Evolutionary conservation across 1,284 basidiomycete species (phyloP), one percentile per base, ranked within the genome.

Genomic region (Malassezia caprae): DNA sequence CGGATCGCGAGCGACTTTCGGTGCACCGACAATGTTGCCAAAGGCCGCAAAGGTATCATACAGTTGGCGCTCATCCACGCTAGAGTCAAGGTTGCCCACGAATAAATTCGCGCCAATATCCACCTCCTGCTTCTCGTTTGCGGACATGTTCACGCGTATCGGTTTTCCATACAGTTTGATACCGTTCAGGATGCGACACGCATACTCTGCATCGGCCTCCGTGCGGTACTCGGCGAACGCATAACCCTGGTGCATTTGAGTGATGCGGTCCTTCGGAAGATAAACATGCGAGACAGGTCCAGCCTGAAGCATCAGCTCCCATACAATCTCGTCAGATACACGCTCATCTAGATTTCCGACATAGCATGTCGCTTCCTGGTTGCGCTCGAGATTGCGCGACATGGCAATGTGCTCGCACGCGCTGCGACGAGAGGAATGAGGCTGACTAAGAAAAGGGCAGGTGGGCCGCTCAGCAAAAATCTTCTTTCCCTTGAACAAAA

Each of bases 141-240:
- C 73, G 62, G 87, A 88, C 84, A 94, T 96, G 81, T 96, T 96
- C 65, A 98, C 91, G 64, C 93, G 82, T 59, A 98, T 94, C 30
- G 93, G 93, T 75, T 96, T 96, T 39, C 94, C 93, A 81, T 88
- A 98, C 48, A 98, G 78, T 78, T 98, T 98, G 76, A 98, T 96
- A 79, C 96, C 93, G 76, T 98, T 96, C 90, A 98, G 93, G 69
- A 96, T 96, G 80, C 94, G 94, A 81, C 90, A 94, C 59, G 90
- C 93, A 76, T 98, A 98, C 78, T 98, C 91, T 64, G 93, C 90
- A 78, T 96, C 94, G 74, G 90, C 88, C 77, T 96, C 91, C 35
- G 90, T 90, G 75, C 91, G 79, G 76, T 96, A 96, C 79, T 98
- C 93, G 80, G 93, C 96, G 78, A 98, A 98, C 45, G 91, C 93